Conservation (phyloP, 306 rosid genomes). For the Carpinus fangiana region DNA sequence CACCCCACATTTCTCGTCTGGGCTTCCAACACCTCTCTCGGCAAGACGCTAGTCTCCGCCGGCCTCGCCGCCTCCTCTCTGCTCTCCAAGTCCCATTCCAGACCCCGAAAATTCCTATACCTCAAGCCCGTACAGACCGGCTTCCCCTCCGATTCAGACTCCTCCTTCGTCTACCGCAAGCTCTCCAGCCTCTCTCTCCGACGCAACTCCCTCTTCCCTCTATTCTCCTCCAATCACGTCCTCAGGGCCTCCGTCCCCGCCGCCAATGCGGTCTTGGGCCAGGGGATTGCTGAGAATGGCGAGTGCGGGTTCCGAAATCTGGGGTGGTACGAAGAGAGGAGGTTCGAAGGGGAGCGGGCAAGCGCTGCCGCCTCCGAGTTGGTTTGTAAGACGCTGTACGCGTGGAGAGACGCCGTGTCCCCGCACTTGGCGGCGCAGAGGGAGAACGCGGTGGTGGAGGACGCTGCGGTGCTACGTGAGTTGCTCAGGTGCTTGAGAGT, state of each 20-base stretch:
- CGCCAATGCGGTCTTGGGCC: neutral
- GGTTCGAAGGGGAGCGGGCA: conserved; percentile 28
- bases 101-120: conserved; percentile 54
- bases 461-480: conserved; percentile 45
- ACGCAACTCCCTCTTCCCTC: conserved; percentile 32
- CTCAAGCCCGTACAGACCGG: conserved; percentile 93
- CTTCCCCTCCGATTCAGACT: conserved; percentile 84
- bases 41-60: conserved; percentile 91
- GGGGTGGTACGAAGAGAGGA: conserved; percentile 30
- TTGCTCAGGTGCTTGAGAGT: conserved; percentile 51
- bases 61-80: conserved; percentile 75
- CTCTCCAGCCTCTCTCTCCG: conserved; percentile 45
- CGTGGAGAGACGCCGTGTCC: conserved; percentile 85
- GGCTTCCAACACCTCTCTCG: conserved; percentile 89
- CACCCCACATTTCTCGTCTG: conserved; percentile 79
- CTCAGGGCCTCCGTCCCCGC: conserved; percentile 53
- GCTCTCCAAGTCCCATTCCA: conserved; percentile 26
- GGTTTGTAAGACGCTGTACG: conserved; percentile 77
- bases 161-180: conserved; percentile 65
- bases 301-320: conserved; percentile 20
- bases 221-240: conserved; percentile 55
- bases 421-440: conserved; percentile 89
- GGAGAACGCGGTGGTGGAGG: conserved; percentile 58
- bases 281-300: neutral
- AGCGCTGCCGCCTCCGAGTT: conserved; percentile 40